These are phyloP conservation scores for Thalassiosira ordinaria DNA, from an alignment of 352 stramenopile genomes.

Conservation along the genomic window DNA sequence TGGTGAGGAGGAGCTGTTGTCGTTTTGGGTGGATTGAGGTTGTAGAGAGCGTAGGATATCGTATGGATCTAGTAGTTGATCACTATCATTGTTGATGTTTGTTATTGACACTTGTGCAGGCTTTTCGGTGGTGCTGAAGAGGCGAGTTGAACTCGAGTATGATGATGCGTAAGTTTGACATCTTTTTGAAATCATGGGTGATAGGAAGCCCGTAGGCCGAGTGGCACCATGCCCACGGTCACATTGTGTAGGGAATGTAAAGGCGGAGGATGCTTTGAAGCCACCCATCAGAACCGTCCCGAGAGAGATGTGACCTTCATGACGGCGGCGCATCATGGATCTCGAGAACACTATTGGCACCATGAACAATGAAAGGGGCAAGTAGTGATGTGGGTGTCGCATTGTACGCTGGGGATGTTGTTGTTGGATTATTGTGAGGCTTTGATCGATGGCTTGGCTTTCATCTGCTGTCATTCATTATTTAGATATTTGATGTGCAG, in stretches of 20 bases:
- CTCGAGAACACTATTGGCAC: not conserved
- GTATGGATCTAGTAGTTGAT: conserved; percentile 39
- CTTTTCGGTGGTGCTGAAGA: conserved; percentile 10
- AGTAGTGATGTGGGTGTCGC: no score
- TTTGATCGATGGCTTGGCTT: no score
- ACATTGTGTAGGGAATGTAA: not conserved
- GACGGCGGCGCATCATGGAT: not conserved
- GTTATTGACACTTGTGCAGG: conserved; percentile 6
- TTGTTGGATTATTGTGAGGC: no score
- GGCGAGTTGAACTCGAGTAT: not conserved
- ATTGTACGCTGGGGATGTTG: no score
- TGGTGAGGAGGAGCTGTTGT: no score
- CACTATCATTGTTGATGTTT: conserved; percentile 7
- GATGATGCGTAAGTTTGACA: not conserved
- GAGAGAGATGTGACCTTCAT: not conserved
- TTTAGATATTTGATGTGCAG: no score
- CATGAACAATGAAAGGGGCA: not conserved
- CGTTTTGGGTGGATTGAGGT: conserved; percentile 13
- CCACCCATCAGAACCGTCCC: not conserved
- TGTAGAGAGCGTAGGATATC: conserved; percentile 41
- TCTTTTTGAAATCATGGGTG: not conserved
- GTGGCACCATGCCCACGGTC: no score
- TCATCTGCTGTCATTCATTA: no score
- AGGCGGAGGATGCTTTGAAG: not conserved
- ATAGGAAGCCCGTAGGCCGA: not conserved